Evolutionary conservation across 1,139 yeast genomes (phyloP), one percentile per base, ranked within the genome.

Genomic region (Pichia sp.): DNA sequence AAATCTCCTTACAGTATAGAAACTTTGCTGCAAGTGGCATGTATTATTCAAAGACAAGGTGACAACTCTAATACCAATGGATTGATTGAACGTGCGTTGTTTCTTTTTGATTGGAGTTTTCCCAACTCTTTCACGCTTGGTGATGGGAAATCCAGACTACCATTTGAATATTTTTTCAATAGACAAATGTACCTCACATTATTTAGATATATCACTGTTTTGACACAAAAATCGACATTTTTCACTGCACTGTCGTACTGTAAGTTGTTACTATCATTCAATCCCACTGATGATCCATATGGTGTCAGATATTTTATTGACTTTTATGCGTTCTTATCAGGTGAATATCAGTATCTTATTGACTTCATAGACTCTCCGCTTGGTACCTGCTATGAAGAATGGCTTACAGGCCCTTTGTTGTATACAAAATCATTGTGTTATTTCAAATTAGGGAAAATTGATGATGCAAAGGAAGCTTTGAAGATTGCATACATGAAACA

Each of bases 271-370:
- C 66, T 83, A 52, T 75, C 87, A 1, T 65, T 87, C 39, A 74
- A 79, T 36, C 95, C 95, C 1, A 74, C 79, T 1, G 86, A 82
- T 42, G 97, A 87, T 66, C 95, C 95, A 0, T 66, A 82, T 47
- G 95, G 95, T 10, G 88, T 83, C 5, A 72, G 95, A 51, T 81
- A 82, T 56, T 84, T 86, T 61, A 79, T 87, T 54, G 96, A 87
- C 60, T 82, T 75, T 56, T 87, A 85, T 58, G 82, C 92, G 5
- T 67, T 85, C 8, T 68, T 79, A 65, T 72, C 86, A 42, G 81
- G 74, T 38, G 86, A 85, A 50, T 80, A 72, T 56, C 68, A 74
- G 45, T 87, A 77, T 61, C 60, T 87, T 53, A 67, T 78, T 23
- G 73, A 76, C 29, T 64, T 85, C 36, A 71, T 72, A 0, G 58